Conservation (phyloP, 306 rosid genomes). For the Lablab purpureus region DNA sequence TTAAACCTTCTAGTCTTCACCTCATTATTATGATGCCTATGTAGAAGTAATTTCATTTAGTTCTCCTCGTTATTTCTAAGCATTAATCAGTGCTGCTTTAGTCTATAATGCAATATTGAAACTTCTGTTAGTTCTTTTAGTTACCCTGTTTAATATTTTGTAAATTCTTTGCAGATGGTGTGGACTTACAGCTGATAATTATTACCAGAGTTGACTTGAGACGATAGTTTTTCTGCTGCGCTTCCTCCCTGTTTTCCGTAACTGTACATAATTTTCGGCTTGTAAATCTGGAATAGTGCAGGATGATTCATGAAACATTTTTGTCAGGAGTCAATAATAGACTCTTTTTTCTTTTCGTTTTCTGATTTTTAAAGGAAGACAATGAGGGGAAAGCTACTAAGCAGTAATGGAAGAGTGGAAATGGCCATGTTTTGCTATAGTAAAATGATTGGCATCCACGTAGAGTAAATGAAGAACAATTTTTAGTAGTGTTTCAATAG, state of each 20-base stretch:
- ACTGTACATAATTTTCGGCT: slow-evolving; percentile 62
- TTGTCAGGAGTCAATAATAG: slow-evolving; percentile 45
- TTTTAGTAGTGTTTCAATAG: slow-evolving; percentile 20
- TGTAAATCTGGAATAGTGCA: slow-evolving; percentile 54
- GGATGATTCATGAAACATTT: slow-evolving; percentile 44
- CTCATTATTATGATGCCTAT: slow-evolving; percentile 20
- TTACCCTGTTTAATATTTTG: slow-evolving; percentile 40
- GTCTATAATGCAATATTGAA: background rate
- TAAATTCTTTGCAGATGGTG: slow-evolving; percentile 60
- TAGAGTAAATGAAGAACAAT: slow-evolving; percentile 27
- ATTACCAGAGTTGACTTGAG: slow-evolving; percentile 39
- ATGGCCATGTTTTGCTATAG: slow-evolving; percentile 13
- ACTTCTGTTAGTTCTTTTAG: background rate
- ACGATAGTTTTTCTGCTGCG: slow-evolving; percentile 44
- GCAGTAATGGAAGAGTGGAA: slow-evolving; percentile 40
- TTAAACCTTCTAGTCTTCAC: background rate
- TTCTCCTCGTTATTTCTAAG: slow-evolving; percentile 1
- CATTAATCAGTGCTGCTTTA: background rate
- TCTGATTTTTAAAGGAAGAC: slow-evolving; percentile 40
- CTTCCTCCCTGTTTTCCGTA: slow-evolving; percentile 42
- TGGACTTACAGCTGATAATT: slow-evolving; percentile 39
- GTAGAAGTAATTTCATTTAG: slow-evolving; percentile 4
- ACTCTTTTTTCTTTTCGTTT: background rate
- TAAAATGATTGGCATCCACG: slow-evolving; percentile 33
- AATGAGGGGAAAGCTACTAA: slow-evolving; percentile 37